Conservation (phyloP, 78 protist genomes). For the Dictyostelium brefeldianum region DNA sequence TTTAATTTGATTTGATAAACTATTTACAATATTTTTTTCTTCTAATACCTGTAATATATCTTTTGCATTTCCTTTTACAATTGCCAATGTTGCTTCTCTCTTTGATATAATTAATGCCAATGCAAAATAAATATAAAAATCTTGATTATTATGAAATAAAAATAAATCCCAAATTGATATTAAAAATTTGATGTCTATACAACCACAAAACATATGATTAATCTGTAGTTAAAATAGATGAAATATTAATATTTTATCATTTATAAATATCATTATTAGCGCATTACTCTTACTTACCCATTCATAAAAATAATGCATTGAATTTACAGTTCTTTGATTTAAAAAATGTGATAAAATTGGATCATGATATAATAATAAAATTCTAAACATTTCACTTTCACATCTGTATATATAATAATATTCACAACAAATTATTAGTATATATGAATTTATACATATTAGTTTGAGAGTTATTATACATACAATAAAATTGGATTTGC, state of each 20-base stretch:
- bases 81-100: conserved; percentile 46
- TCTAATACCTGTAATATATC: conserved; percentile 32
- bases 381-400: conserved; percentile 83
- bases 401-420: too few relatives aligned
- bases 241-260: not conserved
- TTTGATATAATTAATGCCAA: conserved; percentile 44
- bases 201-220: conserved; percentile 78
- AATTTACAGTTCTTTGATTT: conserved; percentile 41
- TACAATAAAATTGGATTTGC: conserved; percentile 75
- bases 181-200: conserved; percentile 44
- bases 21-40: conserved; percentile 34
- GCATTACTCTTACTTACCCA: conserved; percentile 33
- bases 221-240: conserved; percentile 4
- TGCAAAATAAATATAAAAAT: conserved; percentile 66
- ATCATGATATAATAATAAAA: conserved; percentile 65
- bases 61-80: conserved; percentile 29
- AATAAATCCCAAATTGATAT: conserved; percentile 65
- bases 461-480: too few relatives aligned
- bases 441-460: too few relatives aligned
- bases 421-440: not conserved
- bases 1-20: conserved; percentile 45
- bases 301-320: conserved; percentile 55
- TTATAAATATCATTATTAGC: not conserved
- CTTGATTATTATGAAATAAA: conserved; percentile 57
- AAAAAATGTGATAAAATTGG: conserved; percentile 50